phyloP scores from a whole-genome alignment of 441 rosid species.

The Jatropha multifida region DNA sequence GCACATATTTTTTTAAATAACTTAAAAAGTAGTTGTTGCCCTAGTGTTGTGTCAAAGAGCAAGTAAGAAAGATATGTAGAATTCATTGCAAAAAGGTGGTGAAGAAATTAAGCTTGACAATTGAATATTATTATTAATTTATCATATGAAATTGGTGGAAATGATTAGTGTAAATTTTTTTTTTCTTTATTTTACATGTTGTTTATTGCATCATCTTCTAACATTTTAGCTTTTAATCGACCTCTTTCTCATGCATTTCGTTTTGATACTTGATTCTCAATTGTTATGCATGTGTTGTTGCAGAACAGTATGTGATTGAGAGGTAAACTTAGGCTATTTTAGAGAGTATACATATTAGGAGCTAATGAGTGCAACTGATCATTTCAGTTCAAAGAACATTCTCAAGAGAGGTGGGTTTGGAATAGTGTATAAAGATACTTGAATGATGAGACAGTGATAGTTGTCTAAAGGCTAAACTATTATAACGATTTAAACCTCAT shows the following conservation, averaged over 20 bases:
- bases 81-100: background rate
- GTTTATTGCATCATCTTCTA: background rate
- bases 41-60: too few species aligned
- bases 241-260: background rate
- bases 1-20: background rate
- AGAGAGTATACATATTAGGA: constrained; percentile 82
- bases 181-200: background rate
- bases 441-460: constrained; percentile 69
- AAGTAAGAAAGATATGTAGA: background rate
- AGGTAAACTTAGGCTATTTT: constrained; percentile 78
- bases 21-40: background rate
- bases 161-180: background rate
- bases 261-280: constrained; percentile 5
- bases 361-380: constrained; percentile 83
- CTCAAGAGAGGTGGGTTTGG: constrained; percentile 93
- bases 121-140: background rate
- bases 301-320: constrained; percentile 95
- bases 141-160: background rate
- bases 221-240: background rate
- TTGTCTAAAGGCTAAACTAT: constrained; percentile 94
- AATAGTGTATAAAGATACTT: constrained; percentile 81
- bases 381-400: constrained; percentile 81
- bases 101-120: background rate
- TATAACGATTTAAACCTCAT: constrained; percentile 33
- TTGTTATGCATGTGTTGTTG: constrained; percentile 17